Evolutionary conservation across 257 asterid genomes (phyloP).

Genomic region (Lycium ferocissimum): DNA sequence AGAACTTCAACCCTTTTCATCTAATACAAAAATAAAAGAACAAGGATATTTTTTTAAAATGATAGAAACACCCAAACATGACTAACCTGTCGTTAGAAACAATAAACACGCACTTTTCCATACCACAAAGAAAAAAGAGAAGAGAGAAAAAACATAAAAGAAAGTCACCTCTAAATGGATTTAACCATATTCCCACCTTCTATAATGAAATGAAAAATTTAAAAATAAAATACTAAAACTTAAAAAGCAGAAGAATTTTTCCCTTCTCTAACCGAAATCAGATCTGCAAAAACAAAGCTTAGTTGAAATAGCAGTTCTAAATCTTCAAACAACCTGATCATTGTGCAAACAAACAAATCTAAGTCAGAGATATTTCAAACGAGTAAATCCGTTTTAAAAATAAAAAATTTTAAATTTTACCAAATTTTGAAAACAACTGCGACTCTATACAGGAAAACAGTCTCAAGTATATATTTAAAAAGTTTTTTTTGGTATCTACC

Average conservation of each 20-base stretch:
- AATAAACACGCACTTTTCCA: neutral
- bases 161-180: neutral
- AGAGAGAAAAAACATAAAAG: neutral
- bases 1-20: neutral
- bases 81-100: neutral
- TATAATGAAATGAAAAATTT: neutral
- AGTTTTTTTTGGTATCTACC: constrained; percentile 44
- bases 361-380: neutral
- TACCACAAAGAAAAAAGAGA: neutral
- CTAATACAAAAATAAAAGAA: neutral
- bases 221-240: constrained; percentile 10
- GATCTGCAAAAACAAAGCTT: constrained; percentile 1
- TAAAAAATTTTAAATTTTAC: neutral
- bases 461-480: no score
- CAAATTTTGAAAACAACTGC: neutral
- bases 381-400: neutral
- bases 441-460: no score
- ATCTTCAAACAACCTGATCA: neutral
- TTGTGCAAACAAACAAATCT: neutral
- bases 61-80: neutral
- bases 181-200: neutral
- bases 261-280: neutral
- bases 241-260: constrained; percentile 1
- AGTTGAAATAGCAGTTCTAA: neutral
- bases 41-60: neutral